These are phyloP conservation scores for Goffeauzyma gilvescens DNA, from an alignment of 768 basidiomycete genomes.

Conservation along the genomic window DNA sequence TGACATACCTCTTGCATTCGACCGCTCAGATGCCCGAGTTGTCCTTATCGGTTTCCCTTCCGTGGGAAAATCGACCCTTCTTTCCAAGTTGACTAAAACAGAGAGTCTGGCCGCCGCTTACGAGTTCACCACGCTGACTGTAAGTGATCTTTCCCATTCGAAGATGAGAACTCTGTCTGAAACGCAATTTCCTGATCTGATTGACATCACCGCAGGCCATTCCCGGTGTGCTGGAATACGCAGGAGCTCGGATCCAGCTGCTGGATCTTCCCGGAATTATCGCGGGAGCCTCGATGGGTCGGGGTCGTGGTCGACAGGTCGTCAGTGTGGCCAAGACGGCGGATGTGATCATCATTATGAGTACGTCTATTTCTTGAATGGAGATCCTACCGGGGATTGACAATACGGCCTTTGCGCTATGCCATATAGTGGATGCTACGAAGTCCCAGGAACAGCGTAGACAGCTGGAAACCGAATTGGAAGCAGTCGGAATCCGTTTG, in stretches of 20 bases:
- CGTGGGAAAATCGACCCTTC: conserved; percentile 82
- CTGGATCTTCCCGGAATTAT: conserved; percentile 93
- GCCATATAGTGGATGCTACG: conserved; percentile 27
- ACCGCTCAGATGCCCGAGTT: conserved; percentile 51
- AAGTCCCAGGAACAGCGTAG: conserved; percentile 59
- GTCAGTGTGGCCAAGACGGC: conserved; percentile 80
- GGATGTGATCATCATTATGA: conserved; percentile 56
- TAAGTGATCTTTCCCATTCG: conserved; percentile 27
- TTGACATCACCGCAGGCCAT: conserved; percentile 42
- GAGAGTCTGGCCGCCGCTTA: conserved; percentile 75
- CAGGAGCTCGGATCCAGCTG: conserved; percentile 81
- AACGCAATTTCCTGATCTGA: not conserved
- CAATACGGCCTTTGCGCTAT: not conserved
- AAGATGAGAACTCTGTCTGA: not conserved
- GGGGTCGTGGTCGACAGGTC: conserved; percentile 87
- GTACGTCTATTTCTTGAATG: conserved; percentile 10
- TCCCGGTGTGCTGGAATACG: conserved; percentile 88
- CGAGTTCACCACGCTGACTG: conserved; percentile 84
- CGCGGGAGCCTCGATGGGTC: conserved; percentile 38
- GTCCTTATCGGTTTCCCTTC: conserved; percentile 91
- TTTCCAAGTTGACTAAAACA: conserved; percentile 81
- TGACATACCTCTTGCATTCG: not conserved
- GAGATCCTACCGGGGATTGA: not conserved
- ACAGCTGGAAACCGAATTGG: conserved; percentile 77
- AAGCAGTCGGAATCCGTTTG: conserved; percentile 86